Base-by-base conservation (phyloP, 805 yeast genomes). In the Groenewaldozyma tartarivorans region DNA sequence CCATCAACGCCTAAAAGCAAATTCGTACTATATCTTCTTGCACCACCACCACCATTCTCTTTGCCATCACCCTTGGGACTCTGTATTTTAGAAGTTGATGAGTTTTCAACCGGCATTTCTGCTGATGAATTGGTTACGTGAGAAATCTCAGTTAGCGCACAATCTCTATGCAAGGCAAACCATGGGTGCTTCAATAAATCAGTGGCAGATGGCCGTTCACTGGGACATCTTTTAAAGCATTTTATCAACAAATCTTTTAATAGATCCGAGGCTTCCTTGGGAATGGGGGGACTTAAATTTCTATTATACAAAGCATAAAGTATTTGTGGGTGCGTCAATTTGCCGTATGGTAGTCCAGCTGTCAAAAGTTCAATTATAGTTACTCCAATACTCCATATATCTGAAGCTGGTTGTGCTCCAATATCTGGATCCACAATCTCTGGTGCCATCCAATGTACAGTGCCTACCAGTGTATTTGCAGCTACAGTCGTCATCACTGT, bases 361-460 rank as follows among this genome's bases (percentile, higher is more conserved):
- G 95, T 81, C 39, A 85, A 64, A 33, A 92, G 66, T 58, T 92
- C 98, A 2, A 90, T 75, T 2, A 88, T 74, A 0, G 97, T 90
- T n/a, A 96, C 94, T 2, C 97, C 98, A 20, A 92, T 61, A 5
- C 95, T 83, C 97, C 71, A 66, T 4, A 66, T 57, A 62, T 92
- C 98, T 2, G 95, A 84, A 1, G 94, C 81, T 0, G 90, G 76
- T 6, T 94, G 79, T 1, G 90, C 81, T 2, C 94, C 94, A n/a
- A n/a, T n/a, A 53, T 81, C 83, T 51, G 86, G 78, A 33, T 79
- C 68, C 3, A 92, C 82, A 2, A 94, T 78, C 56, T 92, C 98
- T 0, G 98, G 98, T 0, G 98, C 96, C 96, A 92, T 88, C 97
- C 97, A 92, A 56, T 90, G 83, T 0, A 96, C 94, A 0, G 97